These are phyloP conservation scores for Coniophora puteana DNA, from an alignment of 1,284 basidiomycete species.

Conservation along the genomic window DNA sequence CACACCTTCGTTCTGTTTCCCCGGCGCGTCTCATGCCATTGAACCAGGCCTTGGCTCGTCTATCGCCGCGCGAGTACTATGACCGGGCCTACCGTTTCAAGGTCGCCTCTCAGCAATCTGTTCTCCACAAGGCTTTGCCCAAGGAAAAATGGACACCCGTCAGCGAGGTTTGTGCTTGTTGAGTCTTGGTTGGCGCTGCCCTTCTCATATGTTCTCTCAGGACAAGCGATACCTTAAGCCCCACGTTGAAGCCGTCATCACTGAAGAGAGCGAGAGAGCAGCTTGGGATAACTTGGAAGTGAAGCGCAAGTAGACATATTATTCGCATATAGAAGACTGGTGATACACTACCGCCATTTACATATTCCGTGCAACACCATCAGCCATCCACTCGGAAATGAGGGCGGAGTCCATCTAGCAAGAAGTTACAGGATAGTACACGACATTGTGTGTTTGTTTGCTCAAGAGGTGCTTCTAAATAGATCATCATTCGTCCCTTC, in stretches of 20 bases:
- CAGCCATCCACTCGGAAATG: too few relatives aligned
- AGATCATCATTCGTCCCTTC: too few relatives aligned
- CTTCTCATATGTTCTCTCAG: constrained; percentile 39
- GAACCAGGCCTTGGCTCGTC: constrained; percentile 75
- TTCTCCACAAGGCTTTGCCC: constrained; percentile 81
- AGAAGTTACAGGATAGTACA: constrained; percentile 15
- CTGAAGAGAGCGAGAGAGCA: constrained; percentile 78
- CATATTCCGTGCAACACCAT: too few relatives aligned
- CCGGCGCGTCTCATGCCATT: too few relatives aligned
- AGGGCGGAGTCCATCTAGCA: constrained; percentile 1
- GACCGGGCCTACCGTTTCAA: constrained; percentile 93
- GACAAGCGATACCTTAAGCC: constrained; percentile 90
- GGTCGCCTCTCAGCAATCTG: constrained; percentile 72
- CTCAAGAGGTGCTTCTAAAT: too few relatives aligned
- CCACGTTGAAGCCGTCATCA: constrained; percentile 71
- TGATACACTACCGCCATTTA: not conserved
- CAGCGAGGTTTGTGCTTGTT: constrained; percentile 65
- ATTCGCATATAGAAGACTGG: too few relatives aligned
- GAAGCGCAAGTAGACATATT: constrained; percentile 50
- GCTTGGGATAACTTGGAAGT: constrained; percentile 82
- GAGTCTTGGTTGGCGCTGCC: too few relatives aligned
- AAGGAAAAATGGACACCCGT: constrained; percentile 83
- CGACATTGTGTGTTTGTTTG: constrained; percentile 1
- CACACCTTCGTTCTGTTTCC: too few relatives aligned
- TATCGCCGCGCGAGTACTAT: constrained; percentile 79